Evolutionary conservation across 2,329 filamentous ascomycete genomes (phyloP).

Genomic region (Shiraia sp.): DNA sequence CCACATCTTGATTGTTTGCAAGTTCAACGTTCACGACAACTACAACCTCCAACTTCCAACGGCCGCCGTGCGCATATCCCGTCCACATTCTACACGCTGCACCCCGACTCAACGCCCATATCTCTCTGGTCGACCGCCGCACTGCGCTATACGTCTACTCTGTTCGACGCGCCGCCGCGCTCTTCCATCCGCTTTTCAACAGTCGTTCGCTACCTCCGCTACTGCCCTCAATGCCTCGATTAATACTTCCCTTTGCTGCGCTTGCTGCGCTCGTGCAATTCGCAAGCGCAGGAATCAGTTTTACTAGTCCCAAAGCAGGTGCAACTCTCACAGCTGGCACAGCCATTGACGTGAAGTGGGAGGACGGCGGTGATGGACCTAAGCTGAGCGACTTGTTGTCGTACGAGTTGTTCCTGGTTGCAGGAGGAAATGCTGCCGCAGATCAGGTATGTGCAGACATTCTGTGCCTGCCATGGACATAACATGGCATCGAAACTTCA

Average conservation of each 20-base stretch:
- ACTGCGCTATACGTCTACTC: neutral
- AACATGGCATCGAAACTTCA: neutral
- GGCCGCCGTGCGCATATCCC: constrained; percentile 1
- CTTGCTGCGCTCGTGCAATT: constrained; percentile 47
- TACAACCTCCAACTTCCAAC: neutral
- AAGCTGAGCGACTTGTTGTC: constrained; percentile 54
- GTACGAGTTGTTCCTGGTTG: constrained; percentile 64
- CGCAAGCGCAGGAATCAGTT: constrained; percentile 57
- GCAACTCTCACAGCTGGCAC: constrained; percentile 54
- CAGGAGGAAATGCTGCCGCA: constrained; percentile 59
- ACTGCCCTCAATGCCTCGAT: constrained; percentile 30
- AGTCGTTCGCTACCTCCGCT: constrained; percentile 24
- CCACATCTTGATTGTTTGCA: constrained; percentile 25
- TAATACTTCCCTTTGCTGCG: constrained; percentile 29
- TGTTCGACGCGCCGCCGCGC: constrained; percentile 1
- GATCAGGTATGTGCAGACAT: constrained; percentile 54
- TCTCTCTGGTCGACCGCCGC: neutral
- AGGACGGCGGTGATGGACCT: constrained; percentile 57
- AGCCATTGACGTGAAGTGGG: constrained; percentile 60
- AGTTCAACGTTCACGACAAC: constrained; percentile 13
- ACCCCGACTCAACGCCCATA: neutral
- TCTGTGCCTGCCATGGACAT: neutral
- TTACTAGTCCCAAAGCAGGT: constrained; percentile 59
- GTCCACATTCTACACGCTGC: constrained; percentile 1
- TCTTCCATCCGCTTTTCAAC: neutral